Percentiles rank a stretch among this genome's conserved stretches.
These are phyloP conservation scores for Ensete glaucum DNA, from an alignment of 176 grass and related monocot species.

Conservation along the genomic window DNA sequence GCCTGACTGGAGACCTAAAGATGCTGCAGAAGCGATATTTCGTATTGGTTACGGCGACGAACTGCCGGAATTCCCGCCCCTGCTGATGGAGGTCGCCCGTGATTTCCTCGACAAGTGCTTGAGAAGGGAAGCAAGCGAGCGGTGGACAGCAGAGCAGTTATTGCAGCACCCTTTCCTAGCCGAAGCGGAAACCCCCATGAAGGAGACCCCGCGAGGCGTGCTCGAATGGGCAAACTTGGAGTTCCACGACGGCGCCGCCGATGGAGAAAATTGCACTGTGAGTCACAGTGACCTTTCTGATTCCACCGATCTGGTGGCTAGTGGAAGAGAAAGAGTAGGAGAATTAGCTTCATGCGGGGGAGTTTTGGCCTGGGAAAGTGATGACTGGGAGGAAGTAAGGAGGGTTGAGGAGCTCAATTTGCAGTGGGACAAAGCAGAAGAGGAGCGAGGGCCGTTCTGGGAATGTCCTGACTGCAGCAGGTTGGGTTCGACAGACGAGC, in stretches of 20 bases:
- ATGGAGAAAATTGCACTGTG: neutral
- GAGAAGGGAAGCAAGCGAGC: constrained; percentile 44
- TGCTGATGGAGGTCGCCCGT: constrained; percentile 33
- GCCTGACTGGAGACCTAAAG: constrained; percentile 27
- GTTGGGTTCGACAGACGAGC: neutral
- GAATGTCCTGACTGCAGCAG: neutral
- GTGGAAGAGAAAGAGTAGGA: neutral
- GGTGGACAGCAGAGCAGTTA: constrained; percentile 67
- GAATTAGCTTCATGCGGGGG: neutral
- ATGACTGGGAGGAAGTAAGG: constrained; percentile 1
- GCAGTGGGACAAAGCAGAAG: neutral
- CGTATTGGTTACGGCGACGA: constrained; percentile 47
- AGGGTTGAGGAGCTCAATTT: neutral
- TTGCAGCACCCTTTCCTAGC: constrained; percentile 67
- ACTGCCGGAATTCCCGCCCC: constrained; percentile 39
- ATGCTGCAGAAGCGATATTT: constrained; percentile 44
- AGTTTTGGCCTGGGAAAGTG: neutral
- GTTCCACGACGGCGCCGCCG: constrained; percentile 9
- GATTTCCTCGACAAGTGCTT: constrained; percentile 93
- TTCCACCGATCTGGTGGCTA: neutral
- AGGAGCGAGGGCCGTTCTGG: neutral
- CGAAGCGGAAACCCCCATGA: constrained; percentile 5
- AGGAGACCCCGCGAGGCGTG: constrained; percentile 47
- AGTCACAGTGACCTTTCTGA: neutral
- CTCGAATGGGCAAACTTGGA: constrained; percentile 45